Conservation (phyloP, 1,139 yeast species). For the Hemisphaericaspora xylofermentans region DNA sequence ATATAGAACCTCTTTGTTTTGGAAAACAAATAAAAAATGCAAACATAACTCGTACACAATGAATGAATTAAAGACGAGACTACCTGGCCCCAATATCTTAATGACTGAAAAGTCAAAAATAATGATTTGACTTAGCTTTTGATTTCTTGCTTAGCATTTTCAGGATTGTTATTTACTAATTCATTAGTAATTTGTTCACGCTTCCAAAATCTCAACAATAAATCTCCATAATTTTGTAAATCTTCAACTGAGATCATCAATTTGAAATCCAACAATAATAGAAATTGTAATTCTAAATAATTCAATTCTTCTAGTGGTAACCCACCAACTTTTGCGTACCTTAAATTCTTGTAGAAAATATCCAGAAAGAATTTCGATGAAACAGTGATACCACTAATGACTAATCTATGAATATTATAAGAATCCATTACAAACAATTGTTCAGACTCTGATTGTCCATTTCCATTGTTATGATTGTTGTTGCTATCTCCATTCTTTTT, state of each 20-base stretch:
- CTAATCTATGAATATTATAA: slow-evolving; percentile 88
- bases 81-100: not conserved
- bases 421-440: slow-evolving; percentile 93
- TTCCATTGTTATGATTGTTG: slow-evolving; percentile 12
- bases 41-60: not conserved
- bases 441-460: slow-evolving; percentile 23
- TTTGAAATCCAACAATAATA: slow-evolving; percentile 79
- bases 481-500: slow-evolving; percentile 17
- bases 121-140: not conserved
- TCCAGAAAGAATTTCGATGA: slow-evolving; percentile 95
- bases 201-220: slow-evolving; percentile 81
- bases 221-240: slow-evolving; percentile 85
- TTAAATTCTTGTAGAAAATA: slow-evolving; percentile 89
- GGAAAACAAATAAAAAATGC: not conserved
- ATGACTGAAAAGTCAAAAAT: too few species aligned
- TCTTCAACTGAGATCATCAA: slow-evolving; percentile 89
- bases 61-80: not conserved
- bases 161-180: slow-evolving; percentile 21
- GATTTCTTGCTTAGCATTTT: slow-evolving; percentile 4
- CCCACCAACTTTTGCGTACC: slow-evolving; percentile 98
- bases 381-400: slow-evolving; percentile 95
- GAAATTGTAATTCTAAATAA: slow-evolving; percentile 86
- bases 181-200: slow-evolving; percentile 54
- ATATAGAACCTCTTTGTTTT: not conserved
- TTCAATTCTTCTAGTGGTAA: slow-evolving; percentile 91